A percentile compares a stretch with the other conserved stretches of the same genome.
These are phyloP conservation scores for Polygonum maritimum DNA, from an alignment of 148 eudicot genomes.

Conservation along the genomic window DNA sequence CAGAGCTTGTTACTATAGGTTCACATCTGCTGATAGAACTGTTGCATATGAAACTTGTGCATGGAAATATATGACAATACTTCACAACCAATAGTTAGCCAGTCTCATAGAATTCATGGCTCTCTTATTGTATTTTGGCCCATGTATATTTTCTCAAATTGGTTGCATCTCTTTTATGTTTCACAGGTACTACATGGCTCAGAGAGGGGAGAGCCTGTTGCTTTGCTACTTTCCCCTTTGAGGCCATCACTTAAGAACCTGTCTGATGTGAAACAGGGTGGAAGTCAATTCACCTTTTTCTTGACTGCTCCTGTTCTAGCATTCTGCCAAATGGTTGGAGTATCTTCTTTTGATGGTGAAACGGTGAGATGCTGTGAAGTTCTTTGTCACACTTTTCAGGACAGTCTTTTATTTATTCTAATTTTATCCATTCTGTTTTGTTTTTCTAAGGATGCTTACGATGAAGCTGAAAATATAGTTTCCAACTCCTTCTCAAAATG, in stretches of 20 bases:
- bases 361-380: conserved; percentile 31
- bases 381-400: neutral
- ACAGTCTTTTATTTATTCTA: neutral
- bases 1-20: neutral
- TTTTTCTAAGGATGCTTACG: conserved; percentile 49
- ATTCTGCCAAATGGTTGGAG: conserved; percentile 78
- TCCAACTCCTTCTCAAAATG: conserved; percentile 66
- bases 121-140: neutral
- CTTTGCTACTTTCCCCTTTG: conserved; percentile 72
- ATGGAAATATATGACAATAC: neutral
- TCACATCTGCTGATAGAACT: neutral
- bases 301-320: conserved; percentile 88
- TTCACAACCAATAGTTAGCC: neutral
- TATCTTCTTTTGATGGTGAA: conserved; percentile 33
- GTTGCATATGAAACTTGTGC: neutral
- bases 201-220: conserved; percentile 80
- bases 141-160: neutral
- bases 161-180: neutral
- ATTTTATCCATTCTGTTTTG: neutral
- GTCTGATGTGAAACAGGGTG: conserved; percentile 38
- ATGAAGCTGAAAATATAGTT: conserved; percentile 62
- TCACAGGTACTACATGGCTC: conserved; percentile 86
- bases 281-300: conserved; percentile 90
- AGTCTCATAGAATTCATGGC: neutral
- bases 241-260: conserved; percentile 52